These are phyloP conservation scores for Rhodamnia rubescens DNA, from an alignment of 345 rosid species.

Conservation along the genomic window DNA sequence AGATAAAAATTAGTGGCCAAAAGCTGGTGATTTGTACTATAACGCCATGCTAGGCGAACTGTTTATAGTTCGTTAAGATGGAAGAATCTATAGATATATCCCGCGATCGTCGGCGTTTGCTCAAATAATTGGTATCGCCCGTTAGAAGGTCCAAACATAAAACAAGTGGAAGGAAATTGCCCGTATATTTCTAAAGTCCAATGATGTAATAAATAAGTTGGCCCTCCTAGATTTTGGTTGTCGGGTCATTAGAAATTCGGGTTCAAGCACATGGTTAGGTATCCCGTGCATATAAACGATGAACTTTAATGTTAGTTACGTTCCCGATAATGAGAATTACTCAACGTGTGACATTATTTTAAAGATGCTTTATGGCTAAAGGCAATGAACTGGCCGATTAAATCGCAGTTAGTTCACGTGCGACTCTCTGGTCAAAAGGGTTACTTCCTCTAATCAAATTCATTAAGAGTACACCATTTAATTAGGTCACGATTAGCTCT, in stretches of 20 bases:
- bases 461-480: not conserved
- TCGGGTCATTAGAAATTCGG: not conserved
- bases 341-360: not conserved
- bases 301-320: not conserved
- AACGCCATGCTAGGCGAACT: not conserved
- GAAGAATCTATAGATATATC: not conserved
- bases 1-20: not conserved
- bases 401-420: not conserved
- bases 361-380: not conserved
- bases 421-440: not conserved
- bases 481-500: not conserved
- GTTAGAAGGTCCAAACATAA: not conserved
- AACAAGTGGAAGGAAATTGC: not conserved
- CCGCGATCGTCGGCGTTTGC: not conserved
- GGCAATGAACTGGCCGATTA: not conserved
- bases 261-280: not conserved
- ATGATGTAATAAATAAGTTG: not conserved
- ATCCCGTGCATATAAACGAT: not conserved
- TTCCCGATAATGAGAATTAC: not conserved
- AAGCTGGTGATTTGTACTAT: not conserved
- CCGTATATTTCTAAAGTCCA: not conserved
- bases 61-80: not conserved
- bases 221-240: not conserved
- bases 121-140: not conserved
- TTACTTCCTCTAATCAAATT: not conserved